Evolutionary conservation across 768 basidiomycete species (phyloP).

Genomic region (Paxillus rubicundulus): DNA sequence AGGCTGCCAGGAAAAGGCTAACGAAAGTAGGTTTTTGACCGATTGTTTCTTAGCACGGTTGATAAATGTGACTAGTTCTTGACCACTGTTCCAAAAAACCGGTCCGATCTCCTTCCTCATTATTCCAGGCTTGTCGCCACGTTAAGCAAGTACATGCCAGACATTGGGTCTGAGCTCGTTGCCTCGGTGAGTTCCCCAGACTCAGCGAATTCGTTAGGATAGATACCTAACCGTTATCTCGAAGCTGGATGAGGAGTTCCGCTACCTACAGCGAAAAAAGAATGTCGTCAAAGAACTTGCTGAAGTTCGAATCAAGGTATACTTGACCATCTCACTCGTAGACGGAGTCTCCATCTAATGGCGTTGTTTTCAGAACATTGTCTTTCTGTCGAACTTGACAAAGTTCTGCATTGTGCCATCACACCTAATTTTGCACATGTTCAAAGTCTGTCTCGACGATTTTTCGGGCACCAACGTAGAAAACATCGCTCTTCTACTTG

Average conservation of each 20-base stretch:
- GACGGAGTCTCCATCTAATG: not conserved
- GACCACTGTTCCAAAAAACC: constrained; percentile 78
- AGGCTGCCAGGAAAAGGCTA: constrained; percentile 89
- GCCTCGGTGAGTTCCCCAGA: constrained; percentile 55
- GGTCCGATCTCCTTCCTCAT: constrained; percentile 89
- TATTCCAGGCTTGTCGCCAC: constrained; percentile 90
- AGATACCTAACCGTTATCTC: constrained; percentile 4
- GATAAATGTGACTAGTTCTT: constrained; percentile 56
- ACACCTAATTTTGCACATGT: constrained; percentile 90
- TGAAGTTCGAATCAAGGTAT: constrained; percentile 81
- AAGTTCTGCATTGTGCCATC: constrained; percentile 91
- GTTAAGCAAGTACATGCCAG: constrained; percentile 89
- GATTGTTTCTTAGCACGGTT: constrained; percentile 1
- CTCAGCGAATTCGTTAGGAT: not conserved
- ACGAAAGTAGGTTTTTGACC: constrained; percentile 58
- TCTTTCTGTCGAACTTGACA: constrained; percentile 88
- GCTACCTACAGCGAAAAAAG: constrained; percentile 92
- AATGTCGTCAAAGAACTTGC: constrained; percentile 88
- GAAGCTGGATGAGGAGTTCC: constrained; percentile 95
- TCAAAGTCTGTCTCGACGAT: constrained; percentile 97
- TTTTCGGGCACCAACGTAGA: constrained; percentile 92
- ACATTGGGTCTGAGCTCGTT: constrained; percentile 81
- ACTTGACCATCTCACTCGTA: constrained; percentile 4
- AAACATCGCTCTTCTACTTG: constrained; percentile 85
- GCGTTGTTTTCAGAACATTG: constrained; percentile 63